Evolutionary conservation across 768 basidiomycete genomes (phyloP), one percentile per base, ranked within the genome.

Genomic region (Megacollybia marginata): DNA sequence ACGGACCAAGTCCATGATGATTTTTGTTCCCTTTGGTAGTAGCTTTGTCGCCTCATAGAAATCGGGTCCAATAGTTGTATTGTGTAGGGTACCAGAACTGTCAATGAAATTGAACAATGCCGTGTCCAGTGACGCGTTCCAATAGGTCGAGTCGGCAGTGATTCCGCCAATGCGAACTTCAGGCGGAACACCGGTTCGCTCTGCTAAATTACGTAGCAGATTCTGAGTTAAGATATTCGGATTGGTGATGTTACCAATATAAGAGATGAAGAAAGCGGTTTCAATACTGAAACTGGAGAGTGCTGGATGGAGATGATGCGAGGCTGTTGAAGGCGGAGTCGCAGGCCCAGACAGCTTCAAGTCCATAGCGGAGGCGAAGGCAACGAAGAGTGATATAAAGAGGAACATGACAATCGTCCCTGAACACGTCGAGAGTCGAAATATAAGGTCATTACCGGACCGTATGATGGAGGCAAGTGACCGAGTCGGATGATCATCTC

Each of bases 261-360:
- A 78, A 49, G 70, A 70, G 47, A 74, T 74, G 49, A 78, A 76
- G 54, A 74, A 78, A 1, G 75, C 76, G 0, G 74, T 78, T 61
- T 79, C 76, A 45, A 79, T 72, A 53, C 75, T 78, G 61, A 79
- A 79, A 49, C 75, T 76, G 20, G 68, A 75, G 20, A 79, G 60
- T 9, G 73, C 62, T 1, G 72, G 75, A 48, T 73, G 59, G 3
- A 79, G 60, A 9, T 58, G 52, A 13, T 70, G 65, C 4, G 76
- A 78, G 0, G 75, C 75, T 50, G 69, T 68, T 5, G 47, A 47
- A 6, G 76, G 75, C 19, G 77, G 67, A 3, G 64, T 62, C 2
- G 73, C 55, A 13, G 72, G 67, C n/a, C 74, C 74, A 40, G 54
- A 33, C 5, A 78, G 63, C 28, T 60, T 71, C 46, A 76, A 45